These are phyloP conservation scores for Coniferiporia sulphurascens DNA, from an alignment of 1,284 basidiomycete species.

Conservation along the genomic window DNA sequence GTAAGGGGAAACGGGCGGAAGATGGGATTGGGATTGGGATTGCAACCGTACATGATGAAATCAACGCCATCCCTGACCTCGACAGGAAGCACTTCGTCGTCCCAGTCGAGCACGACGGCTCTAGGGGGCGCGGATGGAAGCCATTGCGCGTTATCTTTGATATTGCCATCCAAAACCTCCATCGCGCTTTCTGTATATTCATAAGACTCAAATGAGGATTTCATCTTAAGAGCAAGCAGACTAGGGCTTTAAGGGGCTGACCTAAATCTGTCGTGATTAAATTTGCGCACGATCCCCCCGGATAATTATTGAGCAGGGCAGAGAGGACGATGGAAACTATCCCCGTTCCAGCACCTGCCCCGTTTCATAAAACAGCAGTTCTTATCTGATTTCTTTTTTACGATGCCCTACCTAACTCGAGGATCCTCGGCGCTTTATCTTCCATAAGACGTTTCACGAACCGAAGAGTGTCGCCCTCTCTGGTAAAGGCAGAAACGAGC, in stretches of 20 bases:
- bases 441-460: slow-evolving; percentile 1
- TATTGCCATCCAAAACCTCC: slow-evolving; percentile 69
- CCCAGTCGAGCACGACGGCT: slow-evolving; percentile 71
- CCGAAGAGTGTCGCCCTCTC: not conserved
- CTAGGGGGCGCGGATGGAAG: slow-evolving; percentile 27
- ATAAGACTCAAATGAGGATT: too few relatives aligned
- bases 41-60: slow-evolving; percentile 45
- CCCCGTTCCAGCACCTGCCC: slow-evolving; percentile 74
- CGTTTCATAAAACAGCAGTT: too few relatives aligned
- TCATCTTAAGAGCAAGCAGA: too few relatives aligned
- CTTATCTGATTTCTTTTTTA: too few relatives aligned
- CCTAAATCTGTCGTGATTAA: slow-evolving; percentile 73
- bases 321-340: slow-evolving; percentile 69
- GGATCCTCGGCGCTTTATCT: slow-evolving; percentile 24
- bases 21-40: not conserved
- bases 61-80: slow-evolving; percentile 43
- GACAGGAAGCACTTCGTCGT: slow-evolving; percentile 46
- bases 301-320: slow-evolving; percentile 36
- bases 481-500: slow-evolving; percentile 37
- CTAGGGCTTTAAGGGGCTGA: slow-evolving; percentile 32
- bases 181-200: slow-evolving; percentile 66
- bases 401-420: slow-evolving; percentile 60
- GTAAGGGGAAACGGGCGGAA: not conserved
- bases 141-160: slow-evolving; percentile 42
- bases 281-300: slow-evolving; percentile 29